Conservation (phyloP, 169 alveolate species). For the Plasmodium malariae region DNA sequence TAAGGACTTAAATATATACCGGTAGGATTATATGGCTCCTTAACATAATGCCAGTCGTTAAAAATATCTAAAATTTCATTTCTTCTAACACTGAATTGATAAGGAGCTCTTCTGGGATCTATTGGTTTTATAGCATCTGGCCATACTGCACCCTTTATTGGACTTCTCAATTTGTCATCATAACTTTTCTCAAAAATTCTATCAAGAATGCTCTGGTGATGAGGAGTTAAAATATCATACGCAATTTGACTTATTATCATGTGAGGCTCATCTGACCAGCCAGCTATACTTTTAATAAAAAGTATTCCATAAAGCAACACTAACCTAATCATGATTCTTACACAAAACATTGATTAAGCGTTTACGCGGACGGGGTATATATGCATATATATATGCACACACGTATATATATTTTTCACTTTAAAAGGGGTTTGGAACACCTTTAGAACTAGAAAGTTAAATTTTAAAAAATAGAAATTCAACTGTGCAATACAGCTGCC, state of each 20-base stretch:
- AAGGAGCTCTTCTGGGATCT: not conserved
- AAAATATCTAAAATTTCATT: conserved; percentile 34
- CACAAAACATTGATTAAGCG: not conserved
- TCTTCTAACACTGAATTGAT: conserved; percentile 4
- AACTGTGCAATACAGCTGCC: too few species aligned
- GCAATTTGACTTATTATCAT: conserved; percentile 44
- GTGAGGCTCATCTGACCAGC: conserved; percentile 66
- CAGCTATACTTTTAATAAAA: conserved; percentile 8
- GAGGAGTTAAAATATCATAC: conserved; percentile 6
- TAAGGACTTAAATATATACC: not conserved
- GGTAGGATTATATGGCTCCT: conserved; percentile 33
- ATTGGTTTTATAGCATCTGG: conserved; percentile 26
- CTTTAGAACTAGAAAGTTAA: too few species aligned
- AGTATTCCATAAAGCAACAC: not conserved
- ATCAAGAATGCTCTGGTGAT: conserved; percentile 12
- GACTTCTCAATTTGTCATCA: not conserved
- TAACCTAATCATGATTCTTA: conserved; percentile 8
- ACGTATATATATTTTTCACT: too few species aligned
- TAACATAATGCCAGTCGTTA: conserved; percentile 59
- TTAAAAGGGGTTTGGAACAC: too few species aligned
- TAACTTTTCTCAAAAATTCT: conserved; percentile 3
- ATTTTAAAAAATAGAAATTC: too few species aligned
- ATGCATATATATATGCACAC: not conserved
- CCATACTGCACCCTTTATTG: conserved; percentile 45
- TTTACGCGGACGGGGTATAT: not conserved